Conservation (phyloP, 1,284 basidiomycete genomes). For the Rugiboletus extremiorientalis region DNA sequence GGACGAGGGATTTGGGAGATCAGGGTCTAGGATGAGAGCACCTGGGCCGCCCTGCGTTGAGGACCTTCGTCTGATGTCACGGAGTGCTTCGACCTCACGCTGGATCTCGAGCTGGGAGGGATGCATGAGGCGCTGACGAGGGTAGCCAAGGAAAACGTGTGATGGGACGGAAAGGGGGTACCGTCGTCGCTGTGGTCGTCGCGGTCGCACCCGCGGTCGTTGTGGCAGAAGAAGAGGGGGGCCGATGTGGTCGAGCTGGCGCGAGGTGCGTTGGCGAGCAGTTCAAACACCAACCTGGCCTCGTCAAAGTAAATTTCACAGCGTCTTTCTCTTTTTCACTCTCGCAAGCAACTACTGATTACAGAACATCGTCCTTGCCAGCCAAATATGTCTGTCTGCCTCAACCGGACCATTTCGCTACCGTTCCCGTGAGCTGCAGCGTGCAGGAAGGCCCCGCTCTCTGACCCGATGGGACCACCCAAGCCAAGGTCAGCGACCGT, state of each 20-base stretch:
- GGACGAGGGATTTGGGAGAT: conserved; percentile 70
- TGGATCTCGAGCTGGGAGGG: conserved; percentile 84
- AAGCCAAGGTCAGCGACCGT: conserved; percentile 18
- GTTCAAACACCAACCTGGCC: conserved; percentile 5
- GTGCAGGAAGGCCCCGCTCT: neutral
- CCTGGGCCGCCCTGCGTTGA: conserved; percentile 71
- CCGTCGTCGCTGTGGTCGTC: conserved; percentile 9
- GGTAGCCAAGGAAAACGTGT: conserved; percentile 11
- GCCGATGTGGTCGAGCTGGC: neutral
- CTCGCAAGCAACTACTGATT: conserved; percentile 8
- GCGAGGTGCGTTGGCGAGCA: conserved; percentile 7
- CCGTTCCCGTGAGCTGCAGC: no score
- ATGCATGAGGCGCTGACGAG: conserved; percentile 45
- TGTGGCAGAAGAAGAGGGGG: neutral
- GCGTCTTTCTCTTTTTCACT: neutral
- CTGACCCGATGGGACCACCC: neutral
- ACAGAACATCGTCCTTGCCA: conserved; percentile 19
- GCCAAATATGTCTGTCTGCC: conserved; percentile 22
- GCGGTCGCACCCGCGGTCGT: neutral
- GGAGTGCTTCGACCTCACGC: conserved; percentile 81
- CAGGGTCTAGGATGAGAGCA: conserved; percentile 81
- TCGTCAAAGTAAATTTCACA: conserved; percentile 15
- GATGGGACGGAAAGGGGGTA: conserved; percentile 3
- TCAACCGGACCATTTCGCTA: conserved; percentile 6
- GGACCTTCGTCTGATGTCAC: conserved; percentile 81